Conservation (phyloP, 2,329 filamentous ascomycete genomes). For the Nigrospora osmanthi region DNA sequence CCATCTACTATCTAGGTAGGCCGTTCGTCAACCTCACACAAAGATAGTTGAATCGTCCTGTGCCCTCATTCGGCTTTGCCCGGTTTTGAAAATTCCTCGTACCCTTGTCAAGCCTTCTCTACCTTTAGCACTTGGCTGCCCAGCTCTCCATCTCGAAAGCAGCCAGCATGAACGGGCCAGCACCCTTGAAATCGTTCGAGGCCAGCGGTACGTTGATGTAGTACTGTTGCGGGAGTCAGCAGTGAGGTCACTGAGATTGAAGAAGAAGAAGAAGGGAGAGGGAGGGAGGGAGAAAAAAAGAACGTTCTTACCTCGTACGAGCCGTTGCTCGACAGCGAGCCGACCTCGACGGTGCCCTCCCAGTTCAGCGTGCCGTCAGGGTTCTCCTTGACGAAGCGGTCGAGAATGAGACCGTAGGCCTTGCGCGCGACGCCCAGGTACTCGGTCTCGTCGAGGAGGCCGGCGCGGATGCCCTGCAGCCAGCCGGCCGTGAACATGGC, state of each 20-base stretch:
- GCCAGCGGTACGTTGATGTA: slow-evolving; percentile 30
- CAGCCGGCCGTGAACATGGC: slow-evolving; percentile 50
- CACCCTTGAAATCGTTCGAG: slow-evolving; percentile 28
- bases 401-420: slow-evolving; percentile 33
- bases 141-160: slow-evolving; percentile 23
- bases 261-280: not conserved
- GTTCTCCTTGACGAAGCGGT: slow-evolving; percentile 35
- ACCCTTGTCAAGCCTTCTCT: no score
- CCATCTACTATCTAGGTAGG: no score
- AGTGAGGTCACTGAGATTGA: no score
- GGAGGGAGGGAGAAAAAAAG: no score
- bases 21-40: no score
- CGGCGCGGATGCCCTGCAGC: slow-evolving; percentile 34
- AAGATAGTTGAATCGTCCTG: no score
- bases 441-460: slow-evolving; percentile 18
- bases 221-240: slow-evolving; percentile 20
- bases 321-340: slow-evolving; percentile 37
- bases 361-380: slow-evolving; percentile 39
- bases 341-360: slow-evolving; percentile 43
- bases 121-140: not conserved
- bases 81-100: no score
- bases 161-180: slow-evolving; percentile 29
- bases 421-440: slow-evolving; percentile 30
- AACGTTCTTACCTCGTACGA: slow-evolving; percentile 34
- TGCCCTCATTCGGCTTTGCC: no score